Evolutionary conservation across 495 filamentous ascomycete species (phyloP), one percentile per base, ranked within the genome.

Genomic region (Physcia stellaris): DNA sequence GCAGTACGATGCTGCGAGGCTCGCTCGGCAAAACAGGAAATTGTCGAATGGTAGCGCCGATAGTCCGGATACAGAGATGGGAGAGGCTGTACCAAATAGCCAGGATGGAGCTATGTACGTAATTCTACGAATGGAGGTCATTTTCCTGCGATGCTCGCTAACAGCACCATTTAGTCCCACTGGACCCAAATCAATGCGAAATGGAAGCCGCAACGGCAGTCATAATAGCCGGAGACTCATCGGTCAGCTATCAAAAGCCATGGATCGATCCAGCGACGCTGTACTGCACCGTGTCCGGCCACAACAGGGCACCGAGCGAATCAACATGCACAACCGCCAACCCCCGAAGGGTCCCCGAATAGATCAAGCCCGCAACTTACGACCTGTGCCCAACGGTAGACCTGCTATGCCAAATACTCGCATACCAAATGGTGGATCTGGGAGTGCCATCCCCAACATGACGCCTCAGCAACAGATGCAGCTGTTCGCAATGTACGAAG

Each of bases 181-280:
- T 6, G 90, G 86, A 29, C 90, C 90, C 17, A 90, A 86, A 58
- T 84, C 87, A 4, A 96, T 98, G 92, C 79, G 90, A 42, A 83
- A 81, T 54, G 70, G 69, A 21, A 64, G 59, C 41, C 54, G 54
- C 35, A 64, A 64, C 20, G 70, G 75, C 28, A n/a, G n/a, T n/a
- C n/a, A n/a, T n/a, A n/a, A n/a, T n/a, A 75, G 80, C 37, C 83
- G 80, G 49, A 75, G 86, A 26, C 76, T 96, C 62, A 64, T 96
- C 39, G 83, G 85, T 37, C 85, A 96, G 43, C 71, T 96, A 49
- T 79, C 83, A 53, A 81, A 80, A 45, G 75, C 74, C n/a, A 71
- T 98, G 75, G 83, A 92, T 45, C 75, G 90, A 36, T 67, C 64
- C 16, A 59, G 68, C 29, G 85, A 88, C 43, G 66, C 73, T 13